Base-by-base conservation (phyloP, 2,329 filamentous ascomycete genomes). In the Escovopsis sp. region DNA sequence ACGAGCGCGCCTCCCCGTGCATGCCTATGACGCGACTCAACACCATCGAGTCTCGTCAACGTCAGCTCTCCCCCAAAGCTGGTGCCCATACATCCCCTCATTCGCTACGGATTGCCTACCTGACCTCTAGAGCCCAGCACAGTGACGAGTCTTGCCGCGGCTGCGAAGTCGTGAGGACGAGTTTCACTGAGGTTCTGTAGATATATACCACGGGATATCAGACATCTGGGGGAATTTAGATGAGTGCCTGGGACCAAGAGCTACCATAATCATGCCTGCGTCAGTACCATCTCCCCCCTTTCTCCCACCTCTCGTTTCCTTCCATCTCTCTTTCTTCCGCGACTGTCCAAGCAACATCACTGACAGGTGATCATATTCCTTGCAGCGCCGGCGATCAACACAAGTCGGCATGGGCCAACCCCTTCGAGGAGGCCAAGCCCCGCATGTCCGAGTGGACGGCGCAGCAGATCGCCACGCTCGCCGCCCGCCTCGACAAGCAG, bases 401-500 rank as follows among this genome's bases (percentile, higher is more conserved):
- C 43, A 53, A 53, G 35, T 17, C 15, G 17, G 42, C 52, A 42
- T 66, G 72, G 50, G 56, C 61, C 49, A 96, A 94, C 51, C 87
- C 87, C 7, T 98, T 90, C 56, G 77, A 84, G 54, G 80, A 88
- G 46, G 55, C 62, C 2, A 69, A 68, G 51, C 72, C 69, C 34
- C 73, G 72, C 29, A 70, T 94, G 21, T 78, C 72, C 35, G 74
- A 82, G 52, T 98, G 84, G 62, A 93, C 86, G 1, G 85, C 87
- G n/a, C 68, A 75, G 46, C 79, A 98, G 54, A 88, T 94, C 39
- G 86, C 86, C 16, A 88, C 84, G 0, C 66, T 98, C 12, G 82
- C 94, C 51, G 74, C 75, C 44, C 77, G 84, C 23, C 72, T 98
- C 21, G 83, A 96, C 52, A 92, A 87, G 52, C 87, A 94, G 53